Base-by-base conservation (phyloP, 495 filamentous ascomycete species). In the Terfezia boudieri region DNA sequence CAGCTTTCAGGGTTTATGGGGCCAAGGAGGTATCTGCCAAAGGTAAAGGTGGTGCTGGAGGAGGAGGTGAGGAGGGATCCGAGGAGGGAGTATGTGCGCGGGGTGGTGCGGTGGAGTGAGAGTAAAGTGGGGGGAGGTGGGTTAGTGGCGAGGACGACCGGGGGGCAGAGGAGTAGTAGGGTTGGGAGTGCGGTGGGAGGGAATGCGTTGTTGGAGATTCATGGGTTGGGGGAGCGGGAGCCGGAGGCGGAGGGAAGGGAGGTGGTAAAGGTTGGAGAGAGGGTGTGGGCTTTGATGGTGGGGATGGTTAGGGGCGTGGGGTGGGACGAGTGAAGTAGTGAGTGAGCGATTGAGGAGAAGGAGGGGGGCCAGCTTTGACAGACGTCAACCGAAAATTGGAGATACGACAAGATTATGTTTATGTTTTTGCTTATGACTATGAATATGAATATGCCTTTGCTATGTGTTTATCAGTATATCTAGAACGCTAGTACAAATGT, bases 11-110 rank as follows among this genome's bases (percentile, higher is more conserved):
- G 81, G 0, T 63, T 78, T 48, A 62, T 60, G 46, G 86, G 83
- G 2, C 2, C 12, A 1, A 46, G 41, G 41, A 46, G 12, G 17
- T 22, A 51, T 51, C 67, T 95, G 16, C 78, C 87, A 0, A 76
- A 68, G 35, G 76, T 90, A 0, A 73, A 76, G 14, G 89, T 90
- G 8, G 70, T 71, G 23, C 59, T 94, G 52, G 76, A 76, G 1
- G 78, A 93, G 53, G 75, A 84, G 37, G 75, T 96, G 55, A 62
- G 69, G 2, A 69, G 82, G 16, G 90, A 96, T 65, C 69, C 77
- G 54, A 74, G 92, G 54, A 78, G 81, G 0, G 90, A 96, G 67
- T 99, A 92, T 65, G 87, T 94, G 66, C 77, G 90, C 20, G 88
- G 78, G 0, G 66, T 84, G 9, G 74, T 85, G 1, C 70, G 64